Evolutionary conservation across 2,329 filamentous ascomycete species (phyloP).

Genomic region (Cladosporium oxysporum): DNA sequence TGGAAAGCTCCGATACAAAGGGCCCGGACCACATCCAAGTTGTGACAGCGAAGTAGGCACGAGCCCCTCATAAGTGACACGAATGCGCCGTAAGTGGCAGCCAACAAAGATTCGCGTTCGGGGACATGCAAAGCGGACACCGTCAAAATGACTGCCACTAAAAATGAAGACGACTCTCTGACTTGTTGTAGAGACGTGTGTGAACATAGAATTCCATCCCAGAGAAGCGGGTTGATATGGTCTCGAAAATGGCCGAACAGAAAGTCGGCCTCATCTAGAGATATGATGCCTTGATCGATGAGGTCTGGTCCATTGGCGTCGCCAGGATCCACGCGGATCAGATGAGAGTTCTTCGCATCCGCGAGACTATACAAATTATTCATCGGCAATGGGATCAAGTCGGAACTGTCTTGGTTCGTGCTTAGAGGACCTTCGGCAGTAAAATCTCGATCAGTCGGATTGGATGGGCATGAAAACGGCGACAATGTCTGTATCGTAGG

Average conservation of each 20-base stretch:
- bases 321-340: conserved; percentile 5
- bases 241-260: not conserved
- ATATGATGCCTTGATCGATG: conserved; percentile 1
- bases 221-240: conserved; percentile 10
- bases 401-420: not conserved
- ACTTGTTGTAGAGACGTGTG: not conserved
- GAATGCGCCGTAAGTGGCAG: conserved; percentile 1
- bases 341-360: conserved; percentile 8
- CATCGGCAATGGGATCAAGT: conserved; percentile 3
- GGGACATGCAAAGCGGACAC: conserved; percentile 4
- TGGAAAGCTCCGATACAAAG: conserved; percentile 45
- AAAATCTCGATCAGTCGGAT: conserved; percentile 2
- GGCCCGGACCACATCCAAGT: conserved; percentile 33
- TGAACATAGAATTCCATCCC: conserved; percentile 2
- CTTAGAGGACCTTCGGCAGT: not conserved
- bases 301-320: conserved; percentile 5
- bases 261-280: not conserved
- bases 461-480: not conserved
- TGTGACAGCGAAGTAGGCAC: not conserved
- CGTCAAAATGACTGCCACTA: not conserved
- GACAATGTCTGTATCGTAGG: not conserved
- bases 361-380: not conserved
- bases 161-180: not conserved
- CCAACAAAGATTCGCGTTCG: not conserved
- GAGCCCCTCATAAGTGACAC: conserved; percentile 7